A percentile compares a stretch with the other conserved stretches of the same genome.
Conservation (phyloP, 1,139 yeast species). For the Geotrichum histeridarum region DNA sequence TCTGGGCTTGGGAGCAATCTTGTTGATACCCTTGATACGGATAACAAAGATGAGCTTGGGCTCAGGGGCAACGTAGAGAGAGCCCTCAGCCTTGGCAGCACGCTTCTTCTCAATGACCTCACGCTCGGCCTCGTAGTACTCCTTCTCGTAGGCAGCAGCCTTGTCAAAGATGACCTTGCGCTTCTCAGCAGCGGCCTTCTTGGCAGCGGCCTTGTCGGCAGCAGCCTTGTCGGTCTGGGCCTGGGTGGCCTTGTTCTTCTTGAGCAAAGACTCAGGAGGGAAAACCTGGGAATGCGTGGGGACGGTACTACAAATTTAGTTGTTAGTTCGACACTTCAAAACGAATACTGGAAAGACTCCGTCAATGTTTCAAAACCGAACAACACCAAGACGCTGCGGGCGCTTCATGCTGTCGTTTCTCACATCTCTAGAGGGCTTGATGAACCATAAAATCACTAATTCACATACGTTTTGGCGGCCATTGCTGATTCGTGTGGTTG, state of each 20-base stretch:
- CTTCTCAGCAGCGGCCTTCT: constrained; percentile 52
- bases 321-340: constrained; percentile 19
- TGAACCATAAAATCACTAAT: background rate
- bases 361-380: background rate
- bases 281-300: constrained; percentile 30
- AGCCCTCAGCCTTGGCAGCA: constrained; percentile 91
- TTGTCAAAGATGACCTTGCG: constrained; percentile 93
- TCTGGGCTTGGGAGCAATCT: constrained; percentile 99
- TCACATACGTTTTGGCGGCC: constrained; percentile 17
- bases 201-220: constrained; percentile 85
- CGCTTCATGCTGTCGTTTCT: background rate
- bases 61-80: constrained; percentile 85
- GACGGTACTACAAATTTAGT: constrained; percentile 24
- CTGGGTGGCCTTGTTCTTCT: constrained; percentile 75
- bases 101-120: constrained; percentile 89
- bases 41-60: constrained; percentile 93
- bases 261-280: constrained; percentile 90
- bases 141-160: constrained; percentile 97
- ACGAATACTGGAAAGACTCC: background rate
- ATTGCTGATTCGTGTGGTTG: constrained; percentile 16
- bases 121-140: constrained; percentile 93
- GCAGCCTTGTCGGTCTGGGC: constrained; percentile 65
- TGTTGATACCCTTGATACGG: constrained; percentile 99
- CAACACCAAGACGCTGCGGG: background rate
- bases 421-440: background rate